Evolutionary conservation across 164 flowering plant genomes (phyloP), one percentile per base, ranked within the genome.

Genomic region (Saururus chinensis): DNA sequence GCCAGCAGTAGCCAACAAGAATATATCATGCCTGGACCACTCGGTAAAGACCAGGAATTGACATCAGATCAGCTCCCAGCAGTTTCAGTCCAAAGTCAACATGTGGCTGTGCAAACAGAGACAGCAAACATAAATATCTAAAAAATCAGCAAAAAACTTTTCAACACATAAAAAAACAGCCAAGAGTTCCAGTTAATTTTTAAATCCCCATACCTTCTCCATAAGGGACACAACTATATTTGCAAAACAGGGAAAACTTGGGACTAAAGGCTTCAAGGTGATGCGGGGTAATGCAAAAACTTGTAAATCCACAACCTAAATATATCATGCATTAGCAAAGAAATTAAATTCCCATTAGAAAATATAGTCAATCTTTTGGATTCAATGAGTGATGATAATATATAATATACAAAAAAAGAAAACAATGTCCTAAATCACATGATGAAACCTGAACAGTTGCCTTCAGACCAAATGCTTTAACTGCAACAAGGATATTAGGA

Each of bases 191-290:
- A 37, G 10, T 16, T 9, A 37, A 11, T 14, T 21, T 42, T 22
- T 8, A 59, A 42, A 51, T 56, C 45, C 19, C 64, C 69, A 53
- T 41, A 92, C 96, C 98, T 90, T 93, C 69, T 88, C 90, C 97
- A 93, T 88, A 20, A 93, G 92, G 58, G 98, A 92, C 22, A 92
- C 96, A 40, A 24, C 60, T 57, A 92, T 89, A 7, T 82, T 92
- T 13, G 92, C 89, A 66, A 90, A 93, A 73, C 98, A 93, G 65
- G 98, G 98, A 76, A 93, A 88, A 60, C 68, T 76, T 49, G 96
- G 95, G 64, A 93, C 96, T 78, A 93, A 66, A 26, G 98, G 98
- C 87, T 93, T 93, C 73, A 93, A 74, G 45, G 98, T 90, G 64
- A 93, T 84, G 16, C 98, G 87, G 24, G 97, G 96, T 64, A 64